These are phyloP conservation scores for Viridothelium virens DNA, from an alignment of 495 filamentous ascomycete genomes.

Conservation along the genomic window DNA sequence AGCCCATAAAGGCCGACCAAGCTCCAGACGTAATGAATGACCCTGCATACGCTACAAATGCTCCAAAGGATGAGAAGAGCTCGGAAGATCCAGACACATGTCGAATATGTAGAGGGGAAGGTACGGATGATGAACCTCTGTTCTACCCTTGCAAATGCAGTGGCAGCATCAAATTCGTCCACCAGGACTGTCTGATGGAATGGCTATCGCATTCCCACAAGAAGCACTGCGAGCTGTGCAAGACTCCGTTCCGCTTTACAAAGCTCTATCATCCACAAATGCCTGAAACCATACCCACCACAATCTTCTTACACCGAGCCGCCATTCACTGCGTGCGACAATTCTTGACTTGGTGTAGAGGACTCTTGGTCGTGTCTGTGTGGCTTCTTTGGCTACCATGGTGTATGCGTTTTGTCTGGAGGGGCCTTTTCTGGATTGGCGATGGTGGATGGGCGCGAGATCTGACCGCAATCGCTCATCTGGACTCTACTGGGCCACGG, in stretches of 20 bases:
- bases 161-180: slow-evolving; percentile 95
- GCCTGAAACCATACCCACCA: slow-evolving; percentile 70
- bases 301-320: slow-evolving; percentile 70
- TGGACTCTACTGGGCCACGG: not conserved
- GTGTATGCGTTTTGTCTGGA: slow-evolving; percentile 84
- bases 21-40: slow-evolving; percentile 61
- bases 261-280: slow-evolving; percentile 93
- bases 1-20: not conserved
- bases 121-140: slow-evolving; percentile 71
- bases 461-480: slow-evolving; percentile 11
- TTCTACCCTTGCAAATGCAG: slow-evolving; percentile 99
- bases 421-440: slow-evolving; percentile 86
- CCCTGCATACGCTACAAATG: slow-evolving; percentile 43
- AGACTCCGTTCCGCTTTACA: slow-evolving; percentile 94
- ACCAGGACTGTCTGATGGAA: slow-evolving; percentile 95
- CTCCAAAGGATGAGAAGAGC: slow-evolving; percentile 21
- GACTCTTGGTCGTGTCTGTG: slow-evolving; percentile 69
- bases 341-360: slow-evolving; percentile 67
- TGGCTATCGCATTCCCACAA: slow-evolving; percentile 97
- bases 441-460: slow-evolving; percentile 73
- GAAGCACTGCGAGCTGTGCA: slow-evolving; percentile 98
- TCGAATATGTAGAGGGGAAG: slow-evolving; percentile 90
- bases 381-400: slow-evolving; percentile 88
- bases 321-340: slow-evolving; percentile 61
- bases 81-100: slow-evolving; percentile 66